Base-by-base conservation (phyloP, 2,329 filamentous ascomycete species). In the Endocalyx cinctus region DNA sequence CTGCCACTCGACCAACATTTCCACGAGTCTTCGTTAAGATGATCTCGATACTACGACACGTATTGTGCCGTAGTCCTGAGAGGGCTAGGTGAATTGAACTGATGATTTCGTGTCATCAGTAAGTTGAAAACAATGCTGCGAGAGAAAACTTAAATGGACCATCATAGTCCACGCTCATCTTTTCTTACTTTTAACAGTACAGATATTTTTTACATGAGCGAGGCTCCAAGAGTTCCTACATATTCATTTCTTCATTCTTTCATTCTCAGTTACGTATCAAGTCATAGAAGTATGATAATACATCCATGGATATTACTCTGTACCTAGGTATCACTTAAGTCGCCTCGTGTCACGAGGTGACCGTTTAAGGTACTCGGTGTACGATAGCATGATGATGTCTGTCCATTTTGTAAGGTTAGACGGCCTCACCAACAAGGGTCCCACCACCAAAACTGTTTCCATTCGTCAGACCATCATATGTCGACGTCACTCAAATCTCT, bases 161-260 rank as follows among this genome's bases (percentile, higher is more conserved):
- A 68, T 72, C 68, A 72, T 72, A 72, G 68, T 72, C 68, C 68
- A 51, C 57, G 67, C 57, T 66, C 57, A 62, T 64, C 57, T 59
- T 45, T 46, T 38, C 39, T 47, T 48, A 35, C 35, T 33, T 36
- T 29, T 34, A 25, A 25, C 33, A 17, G 15, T 27, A 23, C 20
- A 8, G 20, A 8, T 8, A 8, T 33, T 29, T 39, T 34, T 52
- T 46, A 70, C 67, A 58, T 59, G 60, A 66, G 65, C 64, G 67
- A 63, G 68, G 68, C 68, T 72, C 68, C 68, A 45, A 55, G 66
- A 54, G 67, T 53, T 65, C 67, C 68, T 45, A 70, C 62, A 70
- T 67, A 34, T 39, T n/a, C 17, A 17, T n/a, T n/a, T n/a, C n/a
- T n/a, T n/a, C n/a, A n/a, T 25, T 19, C 25, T 25, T 5, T 25